Evolutionary conservation across 2,329 filamentous ascomycete species (phyloP).

Genomic region (Pseudogymnoascus sp.): DNA sequence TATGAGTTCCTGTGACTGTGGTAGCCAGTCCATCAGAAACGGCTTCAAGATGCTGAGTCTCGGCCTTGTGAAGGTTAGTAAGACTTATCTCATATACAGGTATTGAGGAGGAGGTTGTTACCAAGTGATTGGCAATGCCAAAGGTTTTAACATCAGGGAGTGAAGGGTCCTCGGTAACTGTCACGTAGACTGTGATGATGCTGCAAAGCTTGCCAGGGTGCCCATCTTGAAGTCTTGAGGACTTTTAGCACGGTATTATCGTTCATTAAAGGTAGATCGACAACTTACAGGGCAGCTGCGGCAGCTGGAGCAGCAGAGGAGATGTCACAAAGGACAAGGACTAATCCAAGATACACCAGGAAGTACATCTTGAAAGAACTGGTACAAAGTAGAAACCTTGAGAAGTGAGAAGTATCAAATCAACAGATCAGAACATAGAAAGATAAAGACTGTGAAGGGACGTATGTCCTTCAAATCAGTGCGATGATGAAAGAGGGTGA

Average conservation of each 20-base stretch:
- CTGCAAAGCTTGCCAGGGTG: not conserved
- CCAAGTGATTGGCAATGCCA: not conserved
- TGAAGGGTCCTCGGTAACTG: not conserved
- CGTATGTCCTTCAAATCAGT: not conserved
- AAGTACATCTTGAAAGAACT: not conserved
- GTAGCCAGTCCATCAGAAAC: not conserved
- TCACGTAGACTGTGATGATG: not conserved
- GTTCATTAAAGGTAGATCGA: not conserved
- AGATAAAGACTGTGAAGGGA: not conserved
- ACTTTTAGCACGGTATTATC: not conserved
- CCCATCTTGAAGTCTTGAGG: not conserved
- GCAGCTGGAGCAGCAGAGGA: not conserved
- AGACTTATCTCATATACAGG: not conserved
- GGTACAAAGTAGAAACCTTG: not conserved
- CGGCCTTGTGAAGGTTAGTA: not conserved
- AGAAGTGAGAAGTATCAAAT: not conserved
- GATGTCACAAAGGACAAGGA: not conserved
- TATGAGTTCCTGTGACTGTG: not conserved
- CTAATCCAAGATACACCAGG: not conserved
- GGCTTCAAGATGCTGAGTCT: not conserved
- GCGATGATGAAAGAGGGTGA: not conserved
- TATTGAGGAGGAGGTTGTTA: not conserved
- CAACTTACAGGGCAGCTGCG: not conserved
- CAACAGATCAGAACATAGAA: not conserved
- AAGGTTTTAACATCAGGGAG: not conserved